These are phyloP conservation scores for Funneliformis geosporum DNA, from an alignment of 192 early-diverging fungal species.

Conservation along the genomic window DNA sequence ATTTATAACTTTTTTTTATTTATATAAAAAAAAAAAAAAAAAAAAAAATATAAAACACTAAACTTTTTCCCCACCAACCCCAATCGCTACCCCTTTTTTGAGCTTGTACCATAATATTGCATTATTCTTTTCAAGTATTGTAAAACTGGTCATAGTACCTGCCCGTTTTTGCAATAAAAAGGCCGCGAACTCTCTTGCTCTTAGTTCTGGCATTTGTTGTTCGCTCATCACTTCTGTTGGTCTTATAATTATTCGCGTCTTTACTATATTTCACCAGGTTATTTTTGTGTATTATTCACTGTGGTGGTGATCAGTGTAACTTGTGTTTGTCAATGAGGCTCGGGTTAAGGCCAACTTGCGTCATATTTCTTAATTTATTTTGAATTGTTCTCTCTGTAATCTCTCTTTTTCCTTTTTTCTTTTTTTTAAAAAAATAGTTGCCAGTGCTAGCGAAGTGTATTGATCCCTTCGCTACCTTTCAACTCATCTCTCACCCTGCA, in stretches of 20 bases:
- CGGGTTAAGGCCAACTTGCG: not conserved
- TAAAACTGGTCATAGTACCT: not conserved
- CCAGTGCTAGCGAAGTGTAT: constrained; percentile 15
- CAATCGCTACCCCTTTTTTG: constrained; percentile 7
- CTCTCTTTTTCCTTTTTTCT: not conserved
- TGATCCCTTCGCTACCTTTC: constrained; percentile 22
- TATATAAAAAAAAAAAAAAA: not conserved
- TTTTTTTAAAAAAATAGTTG: not conserved
- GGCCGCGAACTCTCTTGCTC: constrained; percentile 24
- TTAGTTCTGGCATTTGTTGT: constrained; percentile 12
- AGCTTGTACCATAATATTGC: not conserved
- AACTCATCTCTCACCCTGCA: not conserved
- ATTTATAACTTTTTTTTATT: constrained; percentile 13
- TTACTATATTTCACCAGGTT: constrained; percentile 2
- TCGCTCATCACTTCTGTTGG: constrained; percentile 11
- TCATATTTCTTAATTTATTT: not conserved
- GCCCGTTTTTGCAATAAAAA: constrained; percentile 13
- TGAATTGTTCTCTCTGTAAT: not conserved
- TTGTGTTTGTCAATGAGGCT: not conserved
- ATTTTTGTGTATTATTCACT: not conserved
- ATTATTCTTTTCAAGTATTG: not conserved
- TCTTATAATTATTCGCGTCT: constrained; percentile 11
- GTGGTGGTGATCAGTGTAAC: not conserved
- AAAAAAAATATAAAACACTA: constrained; percentile 9
- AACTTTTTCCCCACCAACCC: not conserved